phyloP scores from a whole-genome alignment of 2,329 filamentous ascomycete genomes.

The Hirsutella rhossiliensis region DNA sequence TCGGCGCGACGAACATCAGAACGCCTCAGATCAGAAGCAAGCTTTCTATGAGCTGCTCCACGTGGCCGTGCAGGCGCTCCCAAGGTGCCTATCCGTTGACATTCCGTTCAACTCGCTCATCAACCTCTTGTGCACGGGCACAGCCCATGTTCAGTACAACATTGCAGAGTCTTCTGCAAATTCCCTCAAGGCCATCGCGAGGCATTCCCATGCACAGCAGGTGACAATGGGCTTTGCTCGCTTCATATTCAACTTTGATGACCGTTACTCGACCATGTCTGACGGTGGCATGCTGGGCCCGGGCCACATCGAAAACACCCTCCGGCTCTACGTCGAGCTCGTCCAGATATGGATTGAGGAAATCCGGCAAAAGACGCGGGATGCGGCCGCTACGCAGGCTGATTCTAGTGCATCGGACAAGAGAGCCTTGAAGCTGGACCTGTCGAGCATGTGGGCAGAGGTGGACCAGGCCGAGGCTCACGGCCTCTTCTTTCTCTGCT shows the following conservation, averaged over 20 bases:
- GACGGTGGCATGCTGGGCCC: slow-evolving; percentile 93
- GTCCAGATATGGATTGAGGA: slow-evolving; percentile 97
- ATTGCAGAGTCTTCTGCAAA: slow-evolving; percentile 88
- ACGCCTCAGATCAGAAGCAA: slow-evolving; percentile 70
- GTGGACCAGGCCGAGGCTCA: slow-evolving; percentile 96
- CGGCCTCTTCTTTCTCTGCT: slow-evolving; percentile 93
- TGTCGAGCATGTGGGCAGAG: slow-evolving; percentile 81
- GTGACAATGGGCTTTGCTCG: slow-evolving; percentile 93
- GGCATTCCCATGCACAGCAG: slow-evolving; percentile 84
- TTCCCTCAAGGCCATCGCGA: slow-evolving; percentile 88
- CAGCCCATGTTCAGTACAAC: slow-evolving; percentile 84
- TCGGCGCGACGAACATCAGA: slow-evolving; percentile 66
- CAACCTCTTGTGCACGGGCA: slow-evolving; percentile 90
- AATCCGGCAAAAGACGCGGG: slow-evolving; percentile 74
- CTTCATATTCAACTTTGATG: slow-evolving; percentile 98
- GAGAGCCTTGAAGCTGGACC: slow-evolving; percentile 65
- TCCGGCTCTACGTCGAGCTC: slow-evolving; percentile 86
- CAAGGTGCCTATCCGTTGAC: slow-evolving; percentile 81
- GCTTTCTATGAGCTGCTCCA: slow-evolving; percentile 92
- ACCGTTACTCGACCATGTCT: slow-evolving; percentile 93
- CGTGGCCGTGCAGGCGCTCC: slow-evolving; percentile 88
- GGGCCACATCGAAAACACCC: slow-evolving; percentile 86
- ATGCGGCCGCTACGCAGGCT: slow-evolving; percentile 51
- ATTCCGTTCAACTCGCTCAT: slow-evolving; percentile 90
- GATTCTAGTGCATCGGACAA: slow-evolving; percentile 56